Evolutionary conservation across 2,329 filamentous ascomycete species (phyloP).

Genomic region (Verticillium tricorpus): DNA sequence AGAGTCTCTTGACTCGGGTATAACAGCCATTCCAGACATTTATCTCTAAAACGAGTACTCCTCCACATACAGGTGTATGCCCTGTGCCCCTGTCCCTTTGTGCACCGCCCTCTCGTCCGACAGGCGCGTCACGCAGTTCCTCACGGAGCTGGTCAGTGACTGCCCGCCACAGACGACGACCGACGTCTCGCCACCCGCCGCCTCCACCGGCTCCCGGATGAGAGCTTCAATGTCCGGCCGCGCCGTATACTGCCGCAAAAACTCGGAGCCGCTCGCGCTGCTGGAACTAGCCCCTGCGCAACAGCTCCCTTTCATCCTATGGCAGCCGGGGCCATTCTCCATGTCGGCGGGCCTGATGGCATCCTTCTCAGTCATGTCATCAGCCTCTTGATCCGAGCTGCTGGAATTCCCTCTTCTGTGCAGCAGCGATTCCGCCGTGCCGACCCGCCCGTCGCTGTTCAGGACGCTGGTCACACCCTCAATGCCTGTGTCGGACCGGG

Average conservation of each 20-base stretch:
- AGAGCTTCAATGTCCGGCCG: slow-evolving; percentile 48
- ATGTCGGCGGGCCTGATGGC: neutral
- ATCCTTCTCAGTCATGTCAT: neutral
- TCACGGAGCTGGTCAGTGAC: slow-evolving; percentile 46
- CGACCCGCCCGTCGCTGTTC: slow-evolving; percentile 8
- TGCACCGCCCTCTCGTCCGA: slow-evolving; percentile 60
- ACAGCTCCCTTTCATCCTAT: neutral
- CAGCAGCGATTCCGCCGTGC: neutral
- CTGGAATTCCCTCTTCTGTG: neutral
- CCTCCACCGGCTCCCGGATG: slow-evolving; percentile 50
- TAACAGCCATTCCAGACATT: neutral
- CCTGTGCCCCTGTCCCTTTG: slow-evolving; percentile 60
- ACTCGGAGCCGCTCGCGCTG: slow-evolving; percentile 16
- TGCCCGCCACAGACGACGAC: slow-evolving; percentile 57
- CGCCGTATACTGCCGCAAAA: slow-evolving; percentile 37
- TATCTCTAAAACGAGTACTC: slow-evolving; percentile 48
- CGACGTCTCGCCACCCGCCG: slow-evolving; percentile 55
- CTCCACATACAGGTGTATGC: slow-evolving; percentile 56
- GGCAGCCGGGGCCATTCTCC: slow-evolving; percentile 13
- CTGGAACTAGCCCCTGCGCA: slow-evolving; percentile 9
- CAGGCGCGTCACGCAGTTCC: slow-evolving; percentile 50
- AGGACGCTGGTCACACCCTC: slow-evolving; percentile 16
- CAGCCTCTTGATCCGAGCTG: neutral
- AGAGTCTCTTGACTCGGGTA: neutral
- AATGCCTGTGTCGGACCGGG: slow-evolving; percentile 25